A percentile compares a stretch with the other conserved stretches of the same genome.
Conservation (phyloP, 2,329 filamentous ascomycete species). For the Colletotrichum graminicola region DNA sequence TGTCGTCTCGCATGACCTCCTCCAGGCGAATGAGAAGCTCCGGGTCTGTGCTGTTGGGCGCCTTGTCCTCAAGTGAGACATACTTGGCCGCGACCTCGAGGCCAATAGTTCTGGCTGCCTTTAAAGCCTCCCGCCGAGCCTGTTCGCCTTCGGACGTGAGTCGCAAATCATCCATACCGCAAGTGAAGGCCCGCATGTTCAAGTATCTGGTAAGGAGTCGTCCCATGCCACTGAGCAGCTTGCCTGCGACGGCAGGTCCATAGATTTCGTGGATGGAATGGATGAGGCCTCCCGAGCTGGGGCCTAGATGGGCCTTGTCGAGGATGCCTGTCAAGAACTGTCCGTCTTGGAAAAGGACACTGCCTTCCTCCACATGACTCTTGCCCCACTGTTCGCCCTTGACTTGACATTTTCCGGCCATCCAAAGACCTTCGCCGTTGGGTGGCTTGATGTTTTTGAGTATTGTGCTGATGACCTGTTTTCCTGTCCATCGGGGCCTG, state of each 20-base stretch:
- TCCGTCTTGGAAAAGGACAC: slow-evolving; percentile 86
- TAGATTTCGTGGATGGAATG: slow-evolving; percentile 95
- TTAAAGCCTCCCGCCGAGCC: slow-evolving; percentile 75
- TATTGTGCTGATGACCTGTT: slow-evolving; percentile 93
- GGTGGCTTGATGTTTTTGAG: slow-evolving; percentile 90
- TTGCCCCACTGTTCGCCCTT: slow-evolving; percentile 83
- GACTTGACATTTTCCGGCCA: slow-evolving; percentile 84
- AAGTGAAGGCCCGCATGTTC: slow-evolving; percentile 95
- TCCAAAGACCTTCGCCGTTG: slow-evolving; percentile 80
- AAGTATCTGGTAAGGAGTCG: slow-evolving; percentile 89
- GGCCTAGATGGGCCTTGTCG: slow-evolving; percentile 95
- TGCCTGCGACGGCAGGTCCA: slow-evolving; percentile 87
- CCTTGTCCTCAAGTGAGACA: slow-evolving; percentile 80
- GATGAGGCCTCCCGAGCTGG: slow-evolving; percentile 86
- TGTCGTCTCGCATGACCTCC: slow-evolving; percentile 90
- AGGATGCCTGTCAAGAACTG: slow-evolving; percentile 91
- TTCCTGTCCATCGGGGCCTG: slow-evolving; percentile 88
- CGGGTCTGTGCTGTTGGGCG: slow-evolving; percentile 72
- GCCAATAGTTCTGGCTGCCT: slow-evolving; percentile 76
- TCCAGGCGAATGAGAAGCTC: slow-evolving; percentile 85
- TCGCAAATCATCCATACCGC: slow-evolving; percentile 94
- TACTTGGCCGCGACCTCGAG: slow-evolving; percentile 87
- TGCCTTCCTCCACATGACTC: slow-evolving; percentile 77
- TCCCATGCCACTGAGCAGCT: slow-evolving; percentile 88
- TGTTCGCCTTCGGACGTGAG: slow-evolving; percentile 85